Conservation (phyloP, 2,329 filamentous ascomycete genomes). For the Xylariaceae sp. region DNA sequence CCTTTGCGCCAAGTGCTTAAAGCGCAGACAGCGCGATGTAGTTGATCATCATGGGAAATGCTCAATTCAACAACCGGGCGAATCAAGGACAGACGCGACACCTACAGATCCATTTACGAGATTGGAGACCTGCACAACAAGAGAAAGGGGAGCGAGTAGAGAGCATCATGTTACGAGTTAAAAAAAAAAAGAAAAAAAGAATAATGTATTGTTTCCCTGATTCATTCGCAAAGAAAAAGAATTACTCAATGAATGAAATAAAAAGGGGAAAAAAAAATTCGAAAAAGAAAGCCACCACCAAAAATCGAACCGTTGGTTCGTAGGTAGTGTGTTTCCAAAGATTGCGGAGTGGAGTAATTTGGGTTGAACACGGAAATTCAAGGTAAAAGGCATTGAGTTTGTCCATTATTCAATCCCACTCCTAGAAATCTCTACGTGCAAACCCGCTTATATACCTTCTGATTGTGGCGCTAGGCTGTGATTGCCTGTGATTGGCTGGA, state of each 20-base stretch:
- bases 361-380: constrained; percentile 22
- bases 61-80: too few species aligned
- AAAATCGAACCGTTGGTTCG: constrained; percentile 39
- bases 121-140: too few species aligned
- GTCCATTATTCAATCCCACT: constrained; percentile 23
- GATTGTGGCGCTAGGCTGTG: neutral
- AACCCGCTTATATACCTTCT: constrained; percentile 3
- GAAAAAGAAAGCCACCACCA: constrained; percentile 3
- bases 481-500: neutral
- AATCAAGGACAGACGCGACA: too few species aligned
- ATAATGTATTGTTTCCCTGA: neutral
- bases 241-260: neutral
- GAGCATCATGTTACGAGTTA: too few species aligned
- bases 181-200: neutral
- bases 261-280: neutral
- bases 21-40: too few species aligned
- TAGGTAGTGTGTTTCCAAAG: constrained; percentile 23
- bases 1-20: too few species aligned
- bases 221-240: neutral
- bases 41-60: too few species aligned
- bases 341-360: constrained; percentile 24
- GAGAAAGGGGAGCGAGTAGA: too few species aligned
- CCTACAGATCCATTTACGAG: too few species aligned
- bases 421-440: neutral
- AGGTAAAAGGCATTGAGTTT: constrained; percentile 22